Percentiles rank a stretch among this genome's conserved stretches.
Evolutionary conservation across 2,329 filamentous ascomycete genomes (phyloP).

Genomic region (Alternaria rosae): DNA sequence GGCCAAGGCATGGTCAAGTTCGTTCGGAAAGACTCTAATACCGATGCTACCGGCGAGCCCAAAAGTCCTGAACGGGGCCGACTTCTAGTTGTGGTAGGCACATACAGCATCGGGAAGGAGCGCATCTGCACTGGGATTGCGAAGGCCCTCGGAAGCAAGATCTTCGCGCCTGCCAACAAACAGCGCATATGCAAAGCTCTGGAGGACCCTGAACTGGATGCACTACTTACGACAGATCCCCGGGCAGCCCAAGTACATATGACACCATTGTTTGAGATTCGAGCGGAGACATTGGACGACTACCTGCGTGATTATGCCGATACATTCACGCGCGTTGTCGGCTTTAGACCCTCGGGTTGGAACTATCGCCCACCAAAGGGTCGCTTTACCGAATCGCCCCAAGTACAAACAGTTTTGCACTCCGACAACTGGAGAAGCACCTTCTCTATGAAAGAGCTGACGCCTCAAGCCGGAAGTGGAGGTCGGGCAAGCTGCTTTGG

Average conservation of each 20-base stretch:
- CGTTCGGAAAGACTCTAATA: constrained; percentile 57
- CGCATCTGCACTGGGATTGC: constrained; percentile 94
- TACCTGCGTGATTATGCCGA: constrained; percentile 83
- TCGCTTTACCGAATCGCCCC: constrained; percentile 67
- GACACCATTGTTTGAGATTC: constrained; percentile 94
- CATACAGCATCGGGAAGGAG: constrained; percentile 98
- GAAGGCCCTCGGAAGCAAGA: constrained; percentile 82
- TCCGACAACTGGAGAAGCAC: constrained; percentile 76
- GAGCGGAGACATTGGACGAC: constrained; percentile 87
- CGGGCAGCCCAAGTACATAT: constrained; percentile 93
- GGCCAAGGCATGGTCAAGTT: constrained; percentile 70
- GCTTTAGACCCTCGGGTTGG: constrained; percentile 93
- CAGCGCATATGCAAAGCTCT: constrained; percentile 84
- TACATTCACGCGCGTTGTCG: constrained; percentile 85
- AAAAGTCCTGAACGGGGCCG: constrained; percentile 62
- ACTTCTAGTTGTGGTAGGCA: constrained; percentile 90
- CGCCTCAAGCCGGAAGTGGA: constrained; percentile 83
- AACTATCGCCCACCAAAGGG: constrained; percentile 79
- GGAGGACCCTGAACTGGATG: constrained; percentile 81
- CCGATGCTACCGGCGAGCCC: constrained; percentile 36
- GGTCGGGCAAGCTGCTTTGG: constrained; percentile 86
- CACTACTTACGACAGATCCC: constrained; percentile 80
- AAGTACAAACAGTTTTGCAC: constrained; percentile 70
- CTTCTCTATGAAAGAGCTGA: constrained; percentile 75
- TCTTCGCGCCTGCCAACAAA: constrained; percentile 85